Base-by-base conservation (phyloP, 495 filamentous ascomycete genomes). In the Clohesyomyces aquaticus region DNA sequence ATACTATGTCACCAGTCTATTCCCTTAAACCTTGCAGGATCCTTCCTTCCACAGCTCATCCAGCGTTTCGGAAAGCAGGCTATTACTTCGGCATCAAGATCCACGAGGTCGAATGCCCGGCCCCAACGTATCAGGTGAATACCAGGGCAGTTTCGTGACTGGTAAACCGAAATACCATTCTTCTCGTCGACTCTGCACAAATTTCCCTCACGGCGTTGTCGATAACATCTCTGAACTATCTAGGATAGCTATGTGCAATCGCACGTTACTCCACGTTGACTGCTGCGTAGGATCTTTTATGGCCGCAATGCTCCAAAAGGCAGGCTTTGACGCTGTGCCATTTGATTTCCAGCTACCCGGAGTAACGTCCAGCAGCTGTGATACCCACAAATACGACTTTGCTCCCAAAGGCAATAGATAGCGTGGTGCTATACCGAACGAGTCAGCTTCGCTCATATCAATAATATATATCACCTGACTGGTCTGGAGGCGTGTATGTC, bases 311-410 rank as follows among this genome's bases (percentile, higher is more conserved):
- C 89, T 99, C 57, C 86, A 88, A 65, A 88, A 88, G 69, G 93
- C 94, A 21, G 95, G 94, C 38, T 97, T 96, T 76, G 88, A 91
- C 52, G 82, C 88, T 25, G 84, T 86, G 62, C 87, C 84, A 14
- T 98, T 97, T 72, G 95, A 99, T 76, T 99, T 99, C 85, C 85
- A 88, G 35, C 84, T 94, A 58, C 88, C 88, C 55, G 94, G 94
- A 71, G 95, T 99, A 55, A 97, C 95, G 4, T 90, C 85, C 72
- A 97, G 98, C 75, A 88, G 84, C 68, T 96, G 93, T 71, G 94
- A 99, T 73, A 99, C 94, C 27, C 94, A 98, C 79, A 98, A 98
- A 75, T 98, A 99, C 74, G 94, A 95, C 25, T 99, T 99, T 76
- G 95, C 94, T 0, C 94, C 94, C 22, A 98, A 98, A 77, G 94